Conservation (phyloP, 1,139 yeast species). For the Kodamaea arcana region DNA sequence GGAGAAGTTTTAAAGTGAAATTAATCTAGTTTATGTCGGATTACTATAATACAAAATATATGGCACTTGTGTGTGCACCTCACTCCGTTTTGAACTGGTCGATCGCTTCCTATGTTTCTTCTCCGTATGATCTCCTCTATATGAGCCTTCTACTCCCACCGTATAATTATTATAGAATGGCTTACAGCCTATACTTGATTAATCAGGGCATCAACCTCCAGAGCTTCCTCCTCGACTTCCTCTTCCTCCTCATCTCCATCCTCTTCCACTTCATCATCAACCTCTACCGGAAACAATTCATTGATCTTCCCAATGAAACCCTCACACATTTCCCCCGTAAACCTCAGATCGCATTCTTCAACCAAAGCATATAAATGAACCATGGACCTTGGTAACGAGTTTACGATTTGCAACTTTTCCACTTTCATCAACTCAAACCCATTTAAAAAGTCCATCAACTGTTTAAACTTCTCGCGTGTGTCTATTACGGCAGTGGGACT, state of each 20-base stretch:
- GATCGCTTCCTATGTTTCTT: too few species aligned
- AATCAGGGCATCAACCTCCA: constrained; percentile 9
- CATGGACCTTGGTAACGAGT: constrained; percentile 72
- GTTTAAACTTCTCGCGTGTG: constrained; percentile 45
- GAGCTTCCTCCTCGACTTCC: constrained; percentile 12
- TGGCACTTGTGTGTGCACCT: too few species aligned
- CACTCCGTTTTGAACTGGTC: too few species aligned
- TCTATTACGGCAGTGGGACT: constrained; percentile 42
- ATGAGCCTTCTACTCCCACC: too few species aligned
- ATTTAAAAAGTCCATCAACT: constrained; percentile 51
- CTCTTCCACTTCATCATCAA: constrained; percentile 31
- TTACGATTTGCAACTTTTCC: constrained; percentile 80
- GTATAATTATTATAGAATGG: too few species aligned
- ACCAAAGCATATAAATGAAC: constrained; percentile 76
- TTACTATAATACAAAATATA: too few species aligned
- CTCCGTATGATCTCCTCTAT: too few species aligned
- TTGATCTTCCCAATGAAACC: constrained; percentile 49
- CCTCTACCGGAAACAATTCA: constrained; percentile 45
- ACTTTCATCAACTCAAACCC: constrained; percentile 65
- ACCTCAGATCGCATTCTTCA: constrained; percentile 89
- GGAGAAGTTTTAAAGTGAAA: too few species aligned
- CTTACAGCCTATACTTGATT: too few species aligned
- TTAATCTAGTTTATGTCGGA: too few species aligned
- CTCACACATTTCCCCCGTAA: constrained; percentile 58
- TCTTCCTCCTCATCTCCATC: constrained; percentile 23